Evolutionary conservation across 164 flowering plant genomes (phyloP), one percentile per base, ranked within the genome.

Genomic region (Vitis cinerea): DNA sequence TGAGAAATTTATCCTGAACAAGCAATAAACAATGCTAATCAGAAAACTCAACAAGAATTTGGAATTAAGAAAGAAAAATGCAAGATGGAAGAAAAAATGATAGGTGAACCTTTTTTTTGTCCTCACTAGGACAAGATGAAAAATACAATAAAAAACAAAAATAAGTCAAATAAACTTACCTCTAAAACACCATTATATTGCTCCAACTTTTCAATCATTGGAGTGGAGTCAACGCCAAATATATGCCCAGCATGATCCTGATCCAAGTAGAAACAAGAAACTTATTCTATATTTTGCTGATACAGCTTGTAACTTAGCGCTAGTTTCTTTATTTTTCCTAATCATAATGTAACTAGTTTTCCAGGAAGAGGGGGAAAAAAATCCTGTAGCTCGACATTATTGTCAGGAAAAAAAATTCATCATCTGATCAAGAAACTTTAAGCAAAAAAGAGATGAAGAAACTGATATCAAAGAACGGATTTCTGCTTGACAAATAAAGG

Each of bases 231-330:
- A 74, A 95, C 99, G 54, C 99, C 99, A 85, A 86, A 91, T 71
- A 95, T 96, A 72, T 96, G 99, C 63, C 99, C 98, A 56, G 94
- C 98, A 84, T 96, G 99, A 84, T 96, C 99, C 99, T 95, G 84
- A 68, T 68, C 49, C 66, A 82, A 14, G 65, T 15, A 64, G 14
- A 67, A 63, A 37, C 16, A 59, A 63, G 62, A 58, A 17, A 68
- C 11, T 9, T 55, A 63, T 13, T 8, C 56, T 50, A 57, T 44
- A 60, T 37, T 37, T 37, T 37, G 4, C 44, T 37, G 44, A 37
- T 37, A 37, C 44, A 37, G 4, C 44, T 3, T 37, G 44, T 6
- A 37, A 37, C 44, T 37, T 37, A 37, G 44, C 44, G 0, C 44
- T 37, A 37, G 7, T 37, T 37, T 37, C 44, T 37, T 6, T 37